Conservation (phyloP, 2,329 filamentous ascomycete genomes). For the Berkeleyomyces rouxiae region DNA sequence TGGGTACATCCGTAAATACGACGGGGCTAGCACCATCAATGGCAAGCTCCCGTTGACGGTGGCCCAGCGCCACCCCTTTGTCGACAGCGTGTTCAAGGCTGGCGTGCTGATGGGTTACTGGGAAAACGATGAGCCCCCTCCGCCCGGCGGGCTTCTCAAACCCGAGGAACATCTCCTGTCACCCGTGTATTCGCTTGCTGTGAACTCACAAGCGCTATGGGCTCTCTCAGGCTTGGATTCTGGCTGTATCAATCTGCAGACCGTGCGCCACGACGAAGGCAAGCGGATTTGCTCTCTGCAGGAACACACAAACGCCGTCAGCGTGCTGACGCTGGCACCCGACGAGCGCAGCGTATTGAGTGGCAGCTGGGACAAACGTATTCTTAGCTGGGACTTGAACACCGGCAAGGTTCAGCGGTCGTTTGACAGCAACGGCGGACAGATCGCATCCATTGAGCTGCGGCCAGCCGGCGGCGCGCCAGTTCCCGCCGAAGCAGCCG, state of each 20-base stretch:
- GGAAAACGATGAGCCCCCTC: constrained; percentile 76
- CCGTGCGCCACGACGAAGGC: constrained; percentile 84
- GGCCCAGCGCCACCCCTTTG: constrained; percentile 88
- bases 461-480: constrained; percentile 60
- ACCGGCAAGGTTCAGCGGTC: constrained; percentile 59
- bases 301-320: constrained; percentile 81
- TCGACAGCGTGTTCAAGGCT: constrained; percentile 91
- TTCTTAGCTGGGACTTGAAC: constrained; percentile 90
- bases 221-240: constrained; percentile 79
- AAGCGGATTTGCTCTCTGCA: constrained; percentile 70
- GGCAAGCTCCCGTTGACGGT: constrained; percentile 87
- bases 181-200: constrained; percentile 84
- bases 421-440: constrained; percentile 62
- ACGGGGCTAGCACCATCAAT: constrained; percentile 88
- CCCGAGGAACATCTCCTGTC: constrained; percentile 51
- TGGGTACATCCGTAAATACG: constrained; percentile 92
- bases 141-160: constrained; percentile 25
- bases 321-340: constrained; percentile 61
- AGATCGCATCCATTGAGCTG: constrained; percentile 78
- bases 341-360: constrained; percentile 81
- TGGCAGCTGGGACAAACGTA: constrained; percentile 90
- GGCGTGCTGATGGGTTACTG: constrained; percentile 92
- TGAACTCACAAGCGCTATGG: constrained; percentile 83
- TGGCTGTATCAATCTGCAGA: constrained; percentile 83
- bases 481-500: constrained; percentile 50